These are phyloP conservation scores for Ciborinia camelliae DNA, from an alignment of 2,329 filamentous ascomycete species.

Conservation along the genomic window DNA sequence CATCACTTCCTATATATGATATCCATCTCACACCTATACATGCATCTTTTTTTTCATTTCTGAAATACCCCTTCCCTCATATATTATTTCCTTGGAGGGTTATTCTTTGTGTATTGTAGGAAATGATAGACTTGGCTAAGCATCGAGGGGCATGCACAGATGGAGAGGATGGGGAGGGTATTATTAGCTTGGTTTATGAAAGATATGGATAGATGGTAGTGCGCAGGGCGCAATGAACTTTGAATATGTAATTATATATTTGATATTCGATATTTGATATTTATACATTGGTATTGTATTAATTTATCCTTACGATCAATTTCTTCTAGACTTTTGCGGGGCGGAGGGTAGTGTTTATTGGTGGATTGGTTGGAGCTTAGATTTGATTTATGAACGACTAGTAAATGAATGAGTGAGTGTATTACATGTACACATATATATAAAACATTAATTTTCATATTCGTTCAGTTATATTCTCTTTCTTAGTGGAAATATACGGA, in stretches of 20 bases:
- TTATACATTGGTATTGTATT: neutral
- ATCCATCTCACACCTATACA: neutral
- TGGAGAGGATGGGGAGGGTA: neutral
- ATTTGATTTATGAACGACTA: too few species aligned
- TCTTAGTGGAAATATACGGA: too few species aligned
- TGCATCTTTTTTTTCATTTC: neutral
- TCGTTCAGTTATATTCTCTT: too few species aligned
- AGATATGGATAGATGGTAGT: neutral
- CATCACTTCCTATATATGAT: neutral
- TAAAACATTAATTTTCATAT: too few species aligned
- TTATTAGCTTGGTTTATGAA: neutral
- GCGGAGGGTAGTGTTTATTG: too few species aligned
- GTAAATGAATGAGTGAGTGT: too few species aligned
- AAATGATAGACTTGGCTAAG: neutral
- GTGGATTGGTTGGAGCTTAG: too few species aligned
- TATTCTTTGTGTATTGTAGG: neutral
- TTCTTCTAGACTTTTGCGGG: too few species aligned
- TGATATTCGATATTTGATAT: neutral
- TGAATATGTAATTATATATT: neutral
- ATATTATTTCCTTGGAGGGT: neutral
- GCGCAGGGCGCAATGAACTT: neutral
- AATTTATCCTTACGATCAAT: neutral
- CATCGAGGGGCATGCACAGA: neutral
- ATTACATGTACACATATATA: too few species aligned
- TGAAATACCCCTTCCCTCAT: conserved; percentile 3